Evolutionary conservation across 179 eudicot species (phyloP).

Genomic region (Drosera spatulata): DNA sequence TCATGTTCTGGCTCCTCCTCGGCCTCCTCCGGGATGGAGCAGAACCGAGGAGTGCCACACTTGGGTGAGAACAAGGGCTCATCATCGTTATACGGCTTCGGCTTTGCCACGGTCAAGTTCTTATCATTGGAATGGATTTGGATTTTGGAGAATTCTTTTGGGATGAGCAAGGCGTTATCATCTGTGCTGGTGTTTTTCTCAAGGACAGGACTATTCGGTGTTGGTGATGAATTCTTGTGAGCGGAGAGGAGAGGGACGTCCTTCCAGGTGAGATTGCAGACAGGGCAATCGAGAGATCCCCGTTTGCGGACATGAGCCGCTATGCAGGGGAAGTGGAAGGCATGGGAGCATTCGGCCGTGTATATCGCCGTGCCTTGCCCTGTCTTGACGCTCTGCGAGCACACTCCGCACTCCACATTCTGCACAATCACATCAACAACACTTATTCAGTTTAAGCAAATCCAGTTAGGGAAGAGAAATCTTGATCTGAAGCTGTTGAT

Average conservation of each 20-base stretch:
- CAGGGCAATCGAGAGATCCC: conserved; percentile 48
- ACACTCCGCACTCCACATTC: conserved; percentile 10
- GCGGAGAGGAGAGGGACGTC: conserved; percentile 50
- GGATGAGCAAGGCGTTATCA: too few species aligned
- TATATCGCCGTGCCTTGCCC: too few species aligned
- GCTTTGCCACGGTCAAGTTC: neutral
- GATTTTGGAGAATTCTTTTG: too few species aligned
- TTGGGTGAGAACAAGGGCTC: conserved; percentile 52
- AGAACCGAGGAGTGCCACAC: conserved; percentile 20
- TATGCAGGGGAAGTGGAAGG: too few species aligned
- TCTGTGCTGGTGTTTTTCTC: conserved; percentile 6
- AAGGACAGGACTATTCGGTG: conserved; percentile 2
- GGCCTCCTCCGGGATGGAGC: conserved; percentile 39
- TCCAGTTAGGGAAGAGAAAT: neutral
- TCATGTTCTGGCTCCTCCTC: conserved; percentile 15
- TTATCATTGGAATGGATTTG: conserved; percentile 13
- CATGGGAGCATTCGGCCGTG: too few species aligned
- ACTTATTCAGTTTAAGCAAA: neutral
- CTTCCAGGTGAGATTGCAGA: conserved; percentile 57
- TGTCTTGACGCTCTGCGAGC: too few species aligned
- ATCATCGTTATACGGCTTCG: conserved; percentile 51
- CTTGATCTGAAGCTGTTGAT: neutral
- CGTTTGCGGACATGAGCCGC: conserved; percentile 9
- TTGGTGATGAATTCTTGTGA: conserved; percentile 13
- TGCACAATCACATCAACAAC: conserved; percentile 17